Base-by-base conservation (phyloP, 2,329 filamentous ascomycete genomes). In the Verticillium isaacii region DNA sequence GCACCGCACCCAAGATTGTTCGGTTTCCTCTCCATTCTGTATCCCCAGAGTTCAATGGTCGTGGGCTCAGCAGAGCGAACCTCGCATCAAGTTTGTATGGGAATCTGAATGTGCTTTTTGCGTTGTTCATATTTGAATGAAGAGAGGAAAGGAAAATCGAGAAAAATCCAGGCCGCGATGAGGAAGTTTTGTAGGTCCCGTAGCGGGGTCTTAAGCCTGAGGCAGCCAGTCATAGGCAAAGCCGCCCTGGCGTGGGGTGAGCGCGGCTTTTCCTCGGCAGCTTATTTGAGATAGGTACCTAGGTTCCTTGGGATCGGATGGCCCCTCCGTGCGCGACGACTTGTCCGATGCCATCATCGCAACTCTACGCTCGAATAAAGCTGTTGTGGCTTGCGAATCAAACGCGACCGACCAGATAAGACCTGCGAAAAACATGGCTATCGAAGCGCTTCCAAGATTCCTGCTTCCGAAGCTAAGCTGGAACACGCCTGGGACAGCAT, bases 1-100 rank as follows among this genome's bases (percentile, higher is more conserved):
- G 77, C 81, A 83, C 79, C 81, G 81, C 81, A 83, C 81, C 81
- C 81, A 83, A 83, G 81, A 83, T 82, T 82, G 80, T 78, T 77
- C 81, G 80, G 70, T 78, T 81, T 79, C 65, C 72, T 83, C 81
- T 83, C 76, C 81, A 78, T 83, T 79, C 77, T 80, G 70, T 75
- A 73, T 74, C 76, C 73, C 79, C 75, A 74, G 69, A 68, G 66
- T 67, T 71, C 73, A 71, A 77, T 80, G 78, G 80, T 83, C 81
- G 63, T 83, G 80, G 80, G 76, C 68, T 69, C 70, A 72, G 72
- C 69, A 69, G 66, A 66, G 71, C 72, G 72, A 74, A 77, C 81
- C 81, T 83, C 80, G 75, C 78, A 79, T 74, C 77, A 74, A 78
- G 57, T 67, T 58, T 52, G 25, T 56, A 61, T 62, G 61, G 65